Base-by-base conservation (phyloP, 1,284 basidiomycete species). In the Pseudozyma sp. region DNA sequence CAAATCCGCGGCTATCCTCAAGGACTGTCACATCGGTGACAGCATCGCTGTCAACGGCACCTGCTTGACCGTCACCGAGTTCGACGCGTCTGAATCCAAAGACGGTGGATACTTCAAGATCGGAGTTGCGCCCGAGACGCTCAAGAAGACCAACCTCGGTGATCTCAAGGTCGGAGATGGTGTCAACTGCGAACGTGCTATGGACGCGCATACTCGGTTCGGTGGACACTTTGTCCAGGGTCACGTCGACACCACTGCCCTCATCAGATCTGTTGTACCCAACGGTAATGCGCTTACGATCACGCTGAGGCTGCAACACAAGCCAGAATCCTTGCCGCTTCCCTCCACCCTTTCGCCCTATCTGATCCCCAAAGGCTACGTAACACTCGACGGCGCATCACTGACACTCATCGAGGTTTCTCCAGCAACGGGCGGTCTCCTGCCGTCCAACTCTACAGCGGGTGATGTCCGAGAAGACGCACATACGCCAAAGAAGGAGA, bases 111-210 rank as follows among this genome's bases (percentile, higher is more conserved):
- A 87, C 52, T 97, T 99, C 84, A 90, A 91, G 39, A 89, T 99
- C 68, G 98, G 98, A 92, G 89, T 99, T 68, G 97, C 99, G 85
- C 90, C 90, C 68, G 95, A 99, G 85, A 97, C 94, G 34, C 94
- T 97, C 82, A 87, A 90, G 78, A 93, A 92, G 85, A 92, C 97
- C 68, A 92, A 94, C 7, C 87, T 99, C 51, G 89, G 89, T 33
- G 87, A 86, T 58, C 97, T 99, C 86, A 82, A 85, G 10, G 84
- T 91, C 0, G 94, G 94, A 0, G 88, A 90, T 43, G 91, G 88
- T 73, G 94, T 98, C 68, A 99, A 99, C 84, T 90, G 98, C 72
- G 96, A 99, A 86, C 93, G 92, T 49, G 94, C 96, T 79, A 94
- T 94, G 90, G 90, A 90, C 14, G 91, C 92, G 1, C 92, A 96